A percentile compares a stretch with the other conserved stretches of the same genome.
These are phyloP conservation scores for Arthrinium phaeospermum DNA, from an alignment of 2,329 filamentous ascomycete genomes.

Conservation along the genomic window DNA sequence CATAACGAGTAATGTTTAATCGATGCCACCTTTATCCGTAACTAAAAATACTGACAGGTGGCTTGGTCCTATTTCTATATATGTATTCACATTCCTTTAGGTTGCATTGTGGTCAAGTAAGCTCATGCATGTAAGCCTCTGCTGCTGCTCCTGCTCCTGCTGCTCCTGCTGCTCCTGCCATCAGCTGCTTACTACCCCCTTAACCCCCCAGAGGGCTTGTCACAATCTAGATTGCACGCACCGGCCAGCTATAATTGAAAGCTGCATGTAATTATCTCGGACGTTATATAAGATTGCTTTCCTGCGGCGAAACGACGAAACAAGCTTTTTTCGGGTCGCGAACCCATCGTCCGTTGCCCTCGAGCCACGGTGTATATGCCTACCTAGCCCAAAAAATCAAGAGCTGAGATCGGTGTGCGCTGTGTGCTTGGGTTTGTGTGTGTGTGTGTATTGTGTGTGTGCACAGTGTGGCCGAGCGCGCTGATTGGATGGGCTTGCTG, in stretches of 20 bases:
- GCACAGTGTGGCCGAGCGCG: background rate
- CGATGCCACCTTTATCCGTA: background rate
- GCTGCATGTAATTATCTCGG: slow-evolving; percentile 3
- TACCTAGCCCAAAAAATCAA: no score
- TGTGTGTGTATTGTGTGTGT: background rate
- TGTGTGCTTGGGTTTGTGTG: background rate
- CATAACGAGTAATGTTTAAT: background rate
- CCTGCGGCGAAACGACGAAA: background rate
- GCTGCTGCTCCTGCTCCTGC: background rate
- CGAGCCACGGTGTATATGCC: background rate
- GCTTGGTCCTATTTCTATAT: background rate
- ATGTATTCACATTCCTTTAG: background rate
- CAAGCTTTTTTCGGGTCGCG: background rate
- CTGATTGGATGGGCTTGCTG: background rate
- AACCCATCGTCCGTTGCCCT: background rate
- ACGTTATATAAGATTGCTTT: background rate
- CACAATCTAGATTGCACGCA: slow-evolving; percentile 2
- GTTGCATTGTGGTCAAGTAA: background rate
- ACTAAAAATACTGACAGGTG: background rate
- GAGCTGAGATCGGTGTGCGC: no score
- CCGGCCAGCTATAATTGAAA: background rate
- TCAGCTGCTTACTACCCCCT: background rate
- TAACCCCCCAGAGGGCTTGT: background rate
- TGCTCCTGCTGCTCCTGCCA: background rate
- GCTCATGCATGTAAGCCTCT: no score